A percentile compares a stretch with the other conserved stretches of the same genome.
Conservation (phyloP, 192 early-diverging fungal species). For the Hyaloraphidium curvatum region DNA sequence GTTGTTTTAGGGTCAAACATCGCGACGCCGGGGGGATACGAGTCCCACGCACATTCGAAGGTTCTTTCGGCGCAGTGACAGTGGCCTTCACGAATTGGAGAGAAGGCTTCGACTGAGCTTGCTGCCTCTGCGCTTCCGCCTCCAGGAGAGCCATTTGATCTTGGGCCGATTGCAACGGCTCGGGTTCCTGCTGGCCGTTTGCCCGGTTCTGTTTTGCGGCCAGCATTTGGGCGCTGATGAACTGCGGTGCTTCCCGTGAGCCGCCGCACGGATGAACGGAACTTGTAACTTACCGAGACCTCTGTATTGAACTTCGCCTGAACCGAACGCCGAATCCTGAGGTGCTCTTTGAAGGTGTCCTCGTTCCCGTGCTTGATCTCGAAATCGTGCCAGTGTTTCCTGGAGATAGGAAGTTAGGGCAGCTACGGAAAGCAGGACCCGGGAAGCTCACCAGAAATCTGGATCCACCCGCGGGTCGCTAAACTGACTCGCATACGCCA, state of each 20-base stretch:
- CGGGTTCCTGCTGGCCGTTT: neutral
- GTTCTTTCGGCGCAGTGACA: constrained; percentile 16
- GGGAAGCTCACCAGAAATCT: neutral
- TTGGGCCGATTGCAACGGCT: too few relatives aligned
- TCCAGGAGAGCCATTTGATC: constrained; percentile 1
- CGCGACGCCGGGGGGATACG: too few relatives aligned
- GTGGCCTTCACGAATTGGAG: constrained; percentile 5
- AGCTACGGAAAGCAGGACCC: too few relatives aligned
- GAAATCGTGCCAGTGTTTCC: constrained; percentile 89
- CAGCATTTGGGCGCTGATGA: constrained; percentile 35
- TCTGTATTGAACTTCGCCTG: constrained; percentile 73
- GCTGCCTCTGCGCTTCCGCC: neutral
- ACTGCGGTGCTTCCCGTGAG: neutral
- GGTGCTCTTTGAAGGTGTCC: constrained; percentile 96
- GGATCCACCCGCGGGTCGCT: constrained; percentile 51
- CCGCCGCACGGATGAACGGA: neutral
- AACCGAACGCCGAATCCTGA: constrained; percentile 76
- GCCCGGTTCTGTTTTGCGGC: constrained; percentile 11
- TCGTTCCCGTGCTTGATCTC: constrained; percentile 95
- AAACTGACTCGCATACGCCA: constrained; percentile 68
- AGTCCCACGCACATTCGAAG: constrained; percentile 7
- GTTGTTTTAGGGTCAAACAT: too few relatives aligned
- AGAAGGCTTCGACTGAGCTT: neutral
- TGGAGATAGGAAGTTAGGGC: constrained; percentile 56
- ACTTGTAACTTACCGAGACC: constrained; percentile 13